phyloP scores from a whole-genome alignment of 345 rosid species.

The Lenwebbia sp. region DNA sequence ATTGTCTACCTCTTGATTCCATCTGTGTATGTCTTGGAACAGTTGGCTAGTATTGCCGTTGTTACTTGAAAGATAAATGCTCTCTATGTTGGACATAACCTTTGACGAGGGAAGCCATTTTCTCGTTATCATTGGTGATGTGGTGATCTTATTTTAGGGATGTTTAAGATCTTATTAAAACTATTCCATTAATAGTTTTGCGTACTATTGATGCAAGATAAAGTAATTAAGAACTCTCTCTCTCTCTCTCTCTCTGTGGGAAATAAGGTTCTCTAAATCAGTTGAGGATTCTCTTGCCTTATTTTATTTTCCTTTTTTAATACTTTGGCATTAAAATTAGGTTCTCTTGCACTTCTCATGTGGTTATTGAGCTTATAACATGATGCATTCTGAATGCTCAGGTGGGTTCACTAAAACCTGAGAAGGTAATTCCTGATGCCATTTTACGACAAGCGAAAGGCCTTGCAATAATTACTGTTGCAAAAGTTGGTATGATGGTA shows the following conservation, averaged over 20 bases:
- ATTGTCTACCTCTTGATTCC: background rate
- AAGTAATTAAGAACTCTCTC: background rate
- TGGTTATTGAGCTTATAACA: background rate
- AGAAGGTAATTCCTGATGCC: constrained; percentile 76
- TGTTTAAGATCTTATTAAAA: background rate
- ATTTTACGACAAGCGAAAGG: constrained; percentile 80
- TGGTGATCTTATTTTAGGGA: background rate
- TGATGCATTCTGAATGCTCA: constrained; percentile 10
- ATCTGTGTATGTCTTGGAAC: background rate
- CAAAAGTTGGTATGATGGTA: constrained; percentile 81
- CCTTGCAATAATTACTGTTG: constrained; percentile 78
- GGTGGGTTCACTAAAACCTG: constrained; percentile 74
- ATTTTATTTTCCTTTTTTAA: background rate
- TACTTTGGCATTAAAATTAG: background rate
- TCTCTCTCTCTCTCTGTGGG: too few relatives aligned
- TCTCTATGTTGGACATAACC: background rate
- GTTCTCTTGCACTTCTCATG: background rate
- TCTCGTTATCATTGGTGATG: background rate
- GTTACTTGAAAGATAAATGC: background rate
- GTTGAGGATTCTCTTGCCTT: background rate
- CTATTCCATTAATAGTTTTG: background rate
- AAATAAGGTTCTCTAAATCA: too few relatives aligned
- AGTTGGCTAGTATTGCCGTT: background rate
- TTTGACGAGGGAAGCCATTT: background rate
- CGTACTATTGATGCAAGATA: background rate